phyloP scores from a whole-genome alignment of 495 filamentous ascomycete genomes.

The Penicillium parvum region DNA sequence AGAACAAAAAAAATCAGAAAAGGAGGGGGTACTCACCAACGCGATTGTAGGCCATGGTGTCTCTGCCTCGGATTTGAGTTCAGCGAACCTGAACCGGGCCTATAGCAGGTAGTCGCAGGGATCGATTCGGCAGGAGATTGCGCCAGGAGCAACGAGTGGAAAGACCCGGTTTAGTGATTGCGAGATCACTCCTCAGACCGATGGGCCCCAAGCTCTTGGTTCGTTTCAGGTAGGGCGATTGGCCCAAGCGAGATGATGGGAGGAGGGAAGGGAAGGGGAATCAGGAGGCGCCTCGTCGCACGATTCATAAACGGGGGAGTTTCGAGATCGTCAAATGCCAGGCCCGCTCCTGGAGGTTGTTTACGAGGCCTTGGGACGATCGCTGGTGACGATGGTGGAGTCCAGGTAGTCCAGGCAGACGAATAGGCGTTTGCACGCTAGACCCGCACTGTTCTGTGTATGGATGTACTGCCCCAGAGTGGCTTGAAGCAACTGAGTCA shows the following conservation, averaged over 20 bases:
- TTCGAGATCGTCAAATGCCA: neutral
- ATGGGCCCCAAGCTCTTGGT: constrained; percentile 25
- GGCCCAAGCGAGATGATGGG: constrained; percentile 9
- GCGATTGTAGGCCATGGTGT: constrained; percentile 60
- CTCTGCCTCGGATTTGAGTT: constrained; percentile 19
- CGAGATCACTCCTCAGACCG: constrained; percentile 13
- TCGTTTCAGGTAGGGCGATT: constrained; percentile 25
- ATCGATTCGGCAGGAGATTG: constrained; percentile 28
- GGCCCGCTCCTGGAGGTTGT: constrained; percentile 18
- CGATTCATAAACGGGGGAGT: constrained; percentile 1
- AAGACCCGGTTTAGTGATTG: constrained; percentile 19
- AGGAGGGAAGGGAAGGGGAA: neutral
- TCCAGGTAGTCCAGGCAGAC: constrained; percentile 14
- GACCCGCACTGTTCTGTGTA: constrained; percentile 18
- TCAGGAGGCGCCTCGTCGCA: constrained; percentile 4
- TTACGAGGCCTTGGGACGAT: constrained; percentile 24
- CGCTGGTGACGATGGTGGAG: constrained; percentile 20
- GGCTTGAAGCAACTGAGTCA: no score
- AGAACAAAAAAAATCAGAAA: constrained; percentile 5
- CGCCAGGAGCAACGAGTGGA: constrained; percentile 31
- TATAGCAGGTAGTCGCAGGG: constrained; percentile 7
- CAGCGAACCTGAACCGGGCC: constrained; percentile 23
- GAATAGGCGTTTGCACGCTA: constrained; percentile 18
- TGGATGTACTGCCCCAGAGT: constrained; percentile 3
- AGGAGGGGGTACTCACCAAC: constrained; percentile 52